Evolutionary conservation across 495 filamentous ascomycete species (phyloP).

Genomic region (Penicillium ucsense): DNA sequence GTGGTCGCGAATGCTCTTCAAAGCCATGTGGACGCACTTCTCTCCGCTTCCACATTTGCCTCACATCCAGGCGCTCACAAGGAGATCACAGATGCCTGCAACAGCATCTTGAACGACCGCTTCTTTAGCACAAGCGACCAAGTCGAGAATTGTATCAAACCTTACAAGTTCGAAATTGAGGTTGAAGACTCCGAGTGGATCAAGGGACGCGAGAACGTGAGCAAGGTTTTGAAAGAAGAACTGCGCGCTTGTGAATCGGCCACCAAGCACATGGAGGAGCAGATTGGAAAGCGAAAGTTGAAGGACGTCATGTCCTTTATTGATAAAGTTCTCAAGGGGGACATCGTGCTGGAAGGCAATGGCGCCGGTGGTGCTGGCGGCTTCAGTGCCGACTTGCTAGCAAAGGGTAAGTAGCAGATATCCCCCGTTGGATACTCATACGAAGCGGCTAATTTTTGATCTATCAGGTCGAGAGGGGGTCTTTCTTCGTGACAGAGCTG

Average conservation of each 20-base stretch:
- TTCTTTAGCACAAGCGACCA: constrained; percentile 96
- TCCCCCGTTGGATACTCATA: background rate
- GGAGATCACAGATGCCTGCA: constrained; percentile 81
- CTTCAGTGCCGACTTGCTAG: constrained; percentile 73
- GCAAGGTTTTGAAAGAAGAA: constrained; percentile 70
- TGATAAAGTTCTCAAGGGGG: constrained; percentile 76
- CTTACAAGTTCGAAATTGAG: constrained; percentile 96
- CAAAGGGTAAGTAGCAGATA: constrained; percentile 50
- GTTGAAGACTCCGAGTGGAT: constrained; percentile 84
- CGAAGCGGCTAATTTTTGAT: constrained; percentile 3
- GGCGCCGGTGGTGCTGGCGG: constrained; percentile 79
- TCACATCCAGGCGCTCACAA: constrained; percentile 84
- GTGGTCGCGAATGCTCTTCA: constrained; percentile 85
- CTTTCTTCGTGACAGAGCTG: constrained; percentile 84
- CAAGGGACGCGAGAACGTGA: constrained; percentile 69
- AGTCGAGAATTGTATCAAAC: constrained; percentile 99
- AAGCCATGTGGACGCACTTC: constrained; percentile 67
- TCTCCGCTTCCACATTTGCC: constrained; percentile 70
- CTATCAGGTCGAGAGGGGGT: constrained; percentile 71
- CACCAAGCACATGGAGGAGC: constrained; percentile 60
- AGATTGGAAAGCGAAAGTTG: constrained; percentile 69
- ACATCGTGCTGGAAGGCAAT: constrained; percentile 73
- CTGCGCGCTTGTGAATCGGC: constrained; percentile 73
- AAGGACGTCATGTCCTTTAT: constrained; percentile 87
- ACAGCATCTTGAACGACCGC: constrained; percentile 80